Base-by-base conservation (phyloP, 768 basidiomycete species). In the Astraeus odoratus region DNA sequence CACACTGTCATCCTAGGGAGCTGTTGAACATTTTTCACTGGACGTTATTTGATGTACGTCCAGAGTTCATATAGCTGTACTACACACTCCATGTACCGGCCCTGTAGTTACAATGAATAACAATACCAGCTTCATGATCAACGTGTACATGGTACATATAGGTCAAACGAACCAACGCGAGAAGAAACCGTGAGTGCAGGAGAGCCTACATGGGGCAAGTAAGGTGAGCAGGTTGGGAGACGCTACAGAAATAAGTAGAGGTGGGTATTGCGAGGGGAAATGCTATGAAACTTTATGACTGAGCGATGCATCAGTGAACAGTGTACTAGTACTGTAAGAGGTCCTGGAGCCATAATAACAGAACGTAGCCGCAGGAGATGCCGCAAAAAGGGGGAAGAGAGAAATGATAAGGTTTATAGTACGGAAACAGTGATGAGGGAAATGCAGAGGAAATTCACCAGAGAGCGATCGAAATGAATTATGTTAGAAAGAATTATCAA, bases 201-300 rank as follows among this genome's bases (percentile, higher is more conserved):
- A 22, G n/a, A n/a, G n/a, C n/a, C n/a, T n/a, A n/a, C n/a, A 29
- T 13, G 19, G 29, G 35, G n/a, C 18, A 35, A 16, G 19, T 13
- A 34, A 12, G 20, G 20, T 44, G 18, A 15, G 27, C 7, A 27
- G 38, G 41, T 43, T 30, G 47, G 46, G 44, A 34, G 30, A 41
- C 46, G 54, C 60, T 62, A 65, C 60, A 63, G 58, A 59, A 64
- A 63, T 67, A 67, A 60, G 10, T 31, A 67, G 35, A 27, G 42
- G 18, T 42, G 53, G 60, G 65, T 67, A 66, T 67, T 60, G 61
- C 52, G 49, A 63, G 42, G 57, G 43, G 35, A 9, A 16, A 29
- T 41, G 29, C 37, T 39, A 25, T n/a, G 37, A 22, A 24, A 22
- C 40, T 49, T 56, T 42, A 52, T 43, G 44, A 51, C 51, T 38